Conservation (phyloP, 371 early-diverging fungal species). For the Mortierella sp. region DNA sequence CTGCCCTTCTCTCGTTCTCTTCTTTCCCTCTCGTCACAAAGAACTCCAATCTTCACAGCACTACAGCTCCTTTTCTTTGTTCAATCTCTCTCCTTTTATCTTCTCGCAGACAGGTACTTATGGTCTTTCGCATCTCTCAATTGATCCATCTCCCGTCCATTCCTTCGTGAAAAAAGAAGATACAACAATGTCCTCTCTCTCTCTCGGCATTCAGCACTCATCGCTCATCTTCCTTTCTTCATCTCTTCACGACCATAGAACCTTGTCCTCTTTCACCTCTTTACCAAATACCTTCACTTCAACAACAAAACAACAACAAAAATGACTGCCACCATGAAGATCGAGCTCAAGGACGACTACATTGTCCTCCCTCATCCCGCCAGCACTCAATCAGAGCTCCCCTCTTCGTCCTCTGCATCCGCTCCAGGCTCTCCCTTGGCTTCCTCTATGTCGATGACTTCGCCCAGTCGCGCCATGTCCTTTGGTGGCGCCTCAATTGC, state of each 20-base stretch:
- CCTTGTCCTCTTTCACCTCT: not conserved
- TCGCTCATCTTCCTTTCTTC: not conserved
- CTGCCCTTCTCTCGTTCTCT: not conserved
- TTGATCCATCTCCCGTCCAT: not conserved
- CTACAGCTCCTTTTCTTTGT: not conserved
- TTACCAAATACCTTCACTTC: not conserved
- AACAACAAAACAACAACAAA: not conserved
- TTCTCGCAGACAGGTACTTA: slow-evolving; percentile 3
- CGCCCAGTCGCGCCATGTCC: slow-evolving; percentile 45
- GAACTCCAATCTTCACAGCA: no score
- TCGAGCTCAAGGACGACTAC: slow-evolving; percentile 43
- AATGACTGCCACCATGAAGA: slow-evolving; percentile 44
- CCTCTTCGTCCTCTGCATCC: not conserved
- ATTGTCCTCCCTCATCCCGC: slow-evolving; percentile 33
- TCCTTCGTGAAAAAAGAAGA: not conserved
- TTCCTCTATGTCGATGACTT: slow-evolving; percentile 42
- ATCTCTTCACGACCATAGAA: not conserved
- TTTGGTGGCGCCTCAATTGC: slow-evolving; percentile 36
- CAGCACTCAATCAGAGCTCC: slow-evolving; percentile 6
- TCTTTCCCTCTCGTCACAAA: no score
- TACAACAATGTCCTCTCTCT: not conserved
- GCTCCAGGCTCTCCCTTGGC: slow-evolving; percentile 15
- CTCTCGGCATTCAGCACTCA: not conserved
- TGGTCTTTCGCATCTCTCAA: not conserved
- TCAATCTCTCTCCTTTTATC: not conserved